Evolutionary conservation across 768 basidiomycete species (phyloP).

Genomic region (Ramaria sp.): DNA sequence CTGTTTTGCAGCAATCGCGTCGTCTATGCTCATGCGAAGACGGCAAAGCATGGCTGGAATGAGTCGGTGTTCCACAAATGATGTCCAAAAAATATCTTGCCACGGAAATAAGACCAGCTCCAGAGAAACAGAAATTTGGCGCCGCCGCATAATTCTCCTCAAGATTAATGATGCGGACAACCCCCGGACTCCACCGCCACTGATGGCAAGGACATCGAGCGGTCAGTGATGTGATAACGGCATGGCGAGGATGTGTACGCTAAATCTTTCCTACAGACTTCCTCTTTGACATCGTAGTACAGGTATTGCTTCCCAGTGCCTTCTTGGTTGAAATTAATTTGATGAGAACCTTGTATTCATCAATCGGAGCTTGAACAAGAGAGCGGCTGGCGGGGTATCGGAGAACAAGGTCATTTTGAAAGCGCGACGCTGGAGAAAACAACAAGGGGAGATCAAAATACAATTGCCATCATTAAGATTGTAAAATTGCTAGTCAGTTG

Average conservation of each 20-base stretch:
- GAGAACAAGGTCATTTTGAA: no score
- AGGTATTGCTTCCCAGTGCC: no score
- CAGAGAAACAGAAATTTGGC: slow-evolving; percentile 8
- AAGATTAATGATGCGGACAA: slow-evolving; percentile 23
- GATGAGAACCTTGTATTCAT: no score
- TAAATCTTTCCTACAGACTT: no score
- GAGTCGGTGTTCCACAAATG: slow-evolving; percentile 26
- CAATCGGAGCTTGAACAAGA: no score
- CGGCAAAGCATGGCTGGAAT: slow-evolving; percentile 30
- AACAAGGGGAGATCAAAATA: no score
- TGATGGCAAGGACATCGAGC: slow-evolving; percentile 10
- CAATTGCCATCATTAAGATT: no score
- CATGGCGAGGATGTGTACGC: neutral
- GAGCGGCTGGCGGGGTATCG: no score
- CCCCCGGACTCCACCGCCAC: slow-evolving; percentile 27
- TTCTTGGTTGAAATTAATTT: no score
- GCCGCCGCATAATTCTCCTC: slow-evolving; percentile 21
- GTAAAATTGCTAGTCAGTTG: no score
- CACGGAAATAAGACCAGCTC: slow-evolving; percentile 19
- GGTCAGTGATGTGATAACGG: neutral
- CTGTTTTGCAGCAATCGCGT: slow-evolving; percentile 22
- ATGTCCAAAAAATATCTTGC: slow-evolving; percentile 26
- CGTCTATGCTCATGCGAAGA: slow-evolving; percentile 24
- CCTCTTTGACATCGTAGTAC: no score
- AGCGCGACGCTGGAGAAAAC: no score